Base-by-base conservation (phyloP, 495 filamentous ascomycete species). In the Aspergillus wentii region DNA sequence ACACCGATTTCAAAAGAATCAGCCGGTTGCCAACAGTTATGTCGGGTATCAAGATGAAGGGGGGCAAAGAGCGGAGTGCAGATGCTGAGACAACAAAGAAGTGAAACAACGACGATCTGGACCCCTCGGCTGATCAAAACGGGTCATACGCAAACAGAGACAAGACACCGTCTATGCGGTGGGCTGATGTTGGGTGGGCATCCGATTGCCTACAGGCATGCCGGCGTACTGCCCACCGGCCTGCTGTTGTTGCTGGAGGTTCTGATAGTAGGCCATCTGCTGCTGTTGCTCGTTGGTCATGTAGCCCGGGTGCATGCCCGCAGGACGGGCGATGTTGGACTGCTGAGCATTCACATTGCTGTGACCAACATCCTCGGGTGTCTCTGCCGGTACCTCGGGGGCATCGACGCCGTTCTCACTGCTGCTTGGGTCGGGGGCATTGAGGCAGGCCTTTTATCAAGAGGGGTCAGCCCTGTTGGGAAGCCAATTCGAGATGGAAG, bases 391-490 rank as follows among this genome's bases (percentile, higher is more conserved):
- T 11, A 74, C 73, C 44, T 78, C 74, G 50, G 64, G 48, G 32
- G 61, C 62, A 41, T 95, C 89, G 47, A 96, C 85, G 34, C 92
- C 92, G 47, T 96, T 96, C 56, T 94, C 86, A 51, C 78, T 82
- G 50, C 80, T 75, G n/a, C 85, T 72, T n/a, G 90, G 88, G 62
- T 98, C 92, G 38, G 92, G 94, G 17, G 92, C 92, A 62, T 98
- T 98, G 46, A 98, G 71, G 56, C 92, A 98, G 25, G 92, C 91
- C 92, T 95, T n/a, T n/a, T n/a, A n/a, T n/a, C n/a, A n/a, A n/a
- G n/a, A n/a, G n/a, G n/a, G n/a, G n/a, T n/a, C n/a, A 33, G 29
- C 17, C 16, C 17, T 25, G 21, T 40, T 18, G 13, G 36, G 18
- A 32, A 23, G 37, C 21, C 30, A 44, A 23, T 10, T 7, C 10